Percentiles rank a stretch among this genome's conserved stretches.
Conservation (phyloP, 1,284 basidiomycete genomes). For the Marasmius oreades region DNA sequence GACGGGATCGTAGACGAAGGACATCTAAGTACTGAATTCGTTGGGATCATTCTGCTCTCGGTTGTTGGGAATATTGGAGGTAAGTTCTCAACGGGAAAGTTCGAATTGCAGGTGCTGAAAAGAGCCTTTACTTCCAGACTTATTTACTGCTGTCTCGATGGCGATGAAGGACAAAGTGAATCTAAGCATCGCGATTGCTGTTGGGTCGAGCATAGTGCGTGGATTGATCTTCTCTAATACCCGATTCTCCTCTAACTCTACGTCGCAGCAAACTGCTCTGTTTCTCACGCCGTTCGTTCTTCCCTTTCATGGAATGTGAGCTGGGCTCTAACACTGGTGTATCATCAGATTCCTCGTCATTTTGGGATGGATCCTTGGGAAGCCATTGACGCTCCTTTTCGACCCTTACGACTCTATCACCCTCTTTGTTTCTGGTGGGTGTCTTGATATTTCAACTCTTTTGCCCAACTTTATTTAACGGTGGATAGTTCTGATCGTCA, state of each 20-base stretch:
- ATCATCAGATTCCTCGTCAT: slow-evolving; percentile 48
- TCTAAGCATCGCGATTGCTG: slow-evolving; percentile 79
- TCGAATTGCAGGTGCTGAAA: slow-evolving; percentile 41
- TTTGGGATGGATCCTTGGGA: slow-evolving; percentile 65
- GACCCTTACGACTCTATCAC: slow-evolving; percentile 79
- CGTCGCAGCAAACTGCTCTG: slow-evolving; percentile 76
- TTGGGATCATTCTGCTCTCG: slow-evolving; percentile 85
- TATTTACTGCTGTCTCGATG: slow-evolving; percentile 65
- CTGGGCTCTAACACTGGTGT: slow-evolving; percentile 1
- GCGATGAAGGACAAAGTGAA: slow-evolving; percentile 77
- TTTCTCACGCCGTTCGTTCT: slow-evolving; percentile 75
- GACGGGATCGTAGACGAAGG: slow-evolving; percentile 50
- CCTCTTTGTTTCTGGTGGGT: slow-evolving; percentile 42
- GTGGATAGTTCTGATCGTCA: slow-evolving; percentile 26
- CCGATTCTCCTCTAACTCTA: slow-evolving; percentile 6
- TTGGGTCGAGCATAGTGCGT: slow-evolving; percentile 82
- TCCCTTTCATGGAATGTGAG: not conserved
- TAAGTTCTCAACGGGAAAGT: slow-evolving; percentile 33
- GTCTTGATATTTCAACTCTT: slow-evolving; percentile 19
- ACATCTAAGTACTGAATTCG: slow-evolving; percentile 69
- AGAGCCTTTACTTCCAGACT: too few species aligned
- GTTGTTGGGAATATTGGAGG: slow-evolving; percentile 88
- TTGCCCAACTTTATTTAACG: slow-evolving; percentile 22
- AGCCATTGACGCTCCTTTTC: slow-evolving; percentile 71
- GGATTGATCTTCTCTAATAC: slow-evolving; percentile 18